Evolutionary conservation across 805 yeast species (phyloP).

Genomic region (Saccharomyces eubayanus): DNA sequence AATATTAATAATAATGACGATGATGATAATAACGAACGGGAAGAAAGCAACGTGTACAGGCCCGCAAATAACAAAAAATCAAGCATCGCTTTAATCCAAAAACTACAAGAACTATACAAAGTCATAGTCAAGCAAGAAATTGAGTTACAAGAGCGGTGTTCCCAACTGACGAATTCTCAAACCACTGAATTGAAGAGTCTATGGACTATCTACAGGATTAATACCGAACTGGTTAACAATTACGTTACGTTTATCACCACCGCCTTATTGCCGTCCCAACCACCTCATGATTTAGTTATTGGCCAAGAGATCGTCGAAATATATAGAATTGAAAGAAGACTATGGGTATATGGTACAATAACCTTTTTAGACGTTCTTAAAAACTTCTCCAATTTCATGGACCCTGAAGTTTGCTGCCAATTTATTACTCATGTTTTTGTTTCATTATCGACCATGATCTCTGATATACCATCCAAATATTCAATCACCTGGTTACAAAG

Average conservation of each 20-base stretch:
- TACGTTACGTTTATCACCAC: constrained; percentile 66
- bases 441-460: constrained; percentile 35
- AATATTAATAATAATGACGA: constrained; percentile 9
- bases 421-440: constrained; percentile 67
- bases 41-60: constrained; percentile 1
- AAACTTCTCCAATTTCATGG: constrained; percentile 64
- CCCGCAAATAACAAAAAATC: constrained; percentile 20
- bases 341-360: constrained; percentile 83
- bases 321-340: constrained; percentile 66
- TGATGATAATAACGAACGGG: constrained; percentile 11
- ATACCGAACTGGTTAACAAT: constrained; percentile 56
- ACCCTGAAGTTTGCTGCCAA: constrained; percentile 70
- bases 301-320: constrained; percentile 71
- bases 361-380: constrained; percentile 71
- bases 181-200: constrained; percentile 52
- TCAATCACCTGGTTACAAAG: constrained; percentile 64
- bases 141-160: constrained; percentile 63
- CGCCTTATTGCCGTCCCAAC: constrained; percentile 63
- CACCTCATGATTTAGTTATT: constrained; percentile 32
- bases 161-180: constrained; percentile 46
- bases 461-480: constrained; percentile 31
- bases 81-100: constrained; percentile 50
- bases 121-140: constrained; percentile 59
- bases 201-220: constrained; percentile 65
- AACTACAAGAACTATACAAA: constrained; percentile 67